These are phyloP conservation scores for Fusarium continuum DNA, from an alignment of 2,329 filamentous ascomycete genomes.

Conservation along the genomic window DNA sequence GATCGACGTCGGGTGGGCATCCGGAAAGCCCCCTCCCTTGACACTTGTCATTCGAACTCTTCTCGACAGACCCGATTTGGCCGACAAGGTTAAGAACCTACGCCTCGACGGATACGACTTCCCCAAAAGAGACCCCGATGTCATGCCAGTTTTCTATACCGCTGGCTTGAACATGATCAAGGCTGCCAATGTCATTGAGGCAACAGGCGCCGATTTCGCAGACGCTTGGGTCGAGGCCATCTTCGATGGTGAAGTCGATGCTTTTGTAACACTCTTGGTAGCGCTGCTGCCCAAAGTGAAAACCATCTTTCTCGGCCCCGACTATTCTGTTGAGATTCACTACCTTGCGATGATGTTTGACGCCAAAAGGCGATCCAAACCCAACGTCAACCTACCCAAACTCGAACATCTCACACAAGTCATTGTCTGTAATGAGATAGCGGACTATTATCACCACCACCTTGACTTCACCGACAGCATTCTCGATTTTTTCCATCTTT, in stretches of 20 bases:
- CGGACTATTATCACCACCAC: background rate
- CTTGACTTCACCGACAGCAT: background rate
- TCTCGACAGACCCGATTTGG: background rate
- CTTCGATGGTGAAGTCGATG: background rate
- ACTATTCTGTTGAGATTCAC: background rate
- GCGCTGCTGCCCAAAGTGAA: background rate
- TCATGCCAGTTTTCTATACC: background rate
- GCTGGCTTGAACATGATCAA: background rate
- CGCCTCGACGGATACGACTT: background rate
- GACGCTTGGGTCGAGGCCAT: background rate
- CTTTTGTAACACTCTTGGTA: background rate
- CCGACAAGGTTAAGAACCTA: background rate
- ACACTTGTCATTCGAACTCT: background rate
- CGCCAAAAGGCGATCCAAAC: rapidly evolving
- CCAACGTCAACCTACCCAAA: background rate
- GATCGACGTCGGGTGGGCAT: background rate
- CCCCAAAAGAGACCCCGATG: background rate
- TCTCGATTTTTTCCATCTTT: background rate
- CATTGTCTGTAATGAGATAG: background rate
- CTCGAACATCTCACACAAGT: background rate
- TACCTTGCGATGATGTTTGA: background rate
- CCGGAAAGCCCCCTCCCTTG: background rate
- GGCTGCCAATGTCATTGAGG: background rate
- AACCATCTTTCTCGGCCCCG: background rate
- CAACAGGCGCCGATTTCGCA: background rate